These are phyloP conservation scores for Lactarius deliciosus DNA, from an alignment of 768 basidiomycete genomes.

Conservation along the genomic window DNA sequence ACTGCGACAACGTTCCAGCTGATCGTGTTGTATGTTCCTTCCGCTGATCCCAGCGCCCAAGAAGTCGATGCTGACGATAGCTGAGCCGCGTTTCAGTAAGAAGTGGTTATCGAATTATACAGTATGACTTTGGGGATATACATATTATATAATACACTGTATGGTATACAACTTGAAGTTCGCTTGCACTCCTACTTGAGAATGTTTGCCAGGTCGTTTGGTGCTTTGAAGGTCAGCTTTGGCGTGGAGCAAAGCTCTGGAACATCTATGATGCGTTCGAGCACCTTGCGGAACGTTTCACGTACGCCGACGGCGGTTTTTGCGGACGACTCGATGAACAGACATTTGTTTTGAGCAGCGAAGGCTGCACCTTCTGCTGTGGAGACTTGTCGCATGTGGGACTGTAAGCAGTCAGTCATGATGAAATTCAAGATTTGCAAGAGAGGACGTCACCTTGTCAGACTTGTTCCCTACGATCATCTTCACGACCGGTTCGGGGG, in stretches of 20 bases:
- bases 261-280: constrained; percentile 76
- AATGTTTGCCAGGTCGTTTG: constrained; percentile 10
- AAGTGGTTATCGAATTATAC: no score
- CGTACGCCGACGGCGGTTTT: constrained; percentile 85
- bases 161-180: background rate
- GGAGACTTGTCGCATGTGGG: constrained; percentile 83
- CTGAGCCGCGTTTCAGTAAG: background rate
- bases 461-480: constrained; percentile 94
- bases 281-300: constrained; percentile 73
- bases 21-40: background rate
- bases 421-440: background rate
- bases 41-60: background rate
- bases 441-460: constrained; percentile 61
- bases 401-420: constrained; percentile 44
- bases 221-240: constrained; percentile 30
- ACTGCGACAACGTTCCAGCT: background rate
- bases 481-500: constrained; percentile 79
- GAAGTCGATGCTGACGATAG: background rate
- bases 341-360: constrained; percentile 74
- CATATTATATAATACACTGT: background rate
- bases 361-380: constrained; percentile 75
- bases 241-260: constrained; percentile 67
- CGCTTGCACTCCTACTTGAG: background rate
- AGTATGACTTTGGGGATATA: background rate
- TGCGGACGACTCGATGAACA: constrained; percentile 90